A percentile compares a stretch with the other conserved stretches of the same genome.
Conservation (phyloP, 257 asterid species). For the Ligustrum vulgare region DNA sequence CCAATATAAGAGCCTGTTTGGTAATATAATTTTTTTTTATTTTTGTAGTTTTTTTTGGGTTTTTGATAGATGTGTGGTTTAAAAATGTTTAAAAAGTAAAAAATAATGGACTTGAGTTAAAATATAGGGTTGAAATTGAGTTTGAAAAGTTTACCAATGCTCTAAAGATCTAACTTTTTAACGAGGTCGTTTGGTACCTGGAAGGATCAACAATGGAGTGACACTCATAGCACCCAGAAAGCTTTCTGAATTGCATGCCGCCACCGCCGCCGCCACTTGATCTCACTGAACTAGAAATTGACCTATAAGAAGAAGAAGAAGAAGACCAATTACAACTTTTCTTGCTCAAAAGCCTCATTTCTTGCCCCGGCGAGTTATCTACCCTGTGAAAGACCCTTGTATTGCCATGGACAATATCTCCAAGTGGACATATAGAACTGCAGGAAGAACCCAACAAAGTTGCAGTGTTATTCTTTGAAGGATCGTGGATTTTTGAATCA, state of each 20-base stretch:
- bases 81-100: no score
- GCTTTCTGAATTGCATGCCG: constrained; percentile 74
- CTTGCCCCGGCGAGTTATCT: constrained; percentile 72
- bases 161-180: not conserved
- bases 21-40: no score
- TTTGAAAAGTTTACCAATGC: no score
- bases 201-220: constrained; percentile 77
- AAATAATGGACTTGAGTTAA: no score
- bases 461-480: constrained; percentile 33
- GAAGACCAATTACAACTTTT: constrained; percentile 40
- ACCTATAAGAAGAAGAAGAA: constrained; percentile 37
- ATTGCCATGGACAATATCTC: constrained; percentile 64
- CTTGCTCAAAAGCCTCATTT: constrained; percentile 54
- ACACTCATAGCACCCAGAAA: constrained; percentile 91
- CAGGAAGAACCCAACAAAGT: constrained; percentile 43
- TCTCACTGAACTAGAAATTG: constrained; percentile 34
- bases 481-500: constrained; percentile 63
- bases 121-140: no score
- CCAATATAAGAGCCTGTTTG: no score
- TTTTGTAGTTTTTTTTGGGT: no score
- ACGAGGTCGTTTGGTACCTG: constrained; percentile 39
- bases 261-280: constrained; percentile 24
- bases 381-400: constrained; percentile 73
- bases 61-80: no score
- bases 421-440: constrained; percentile 59